These are phyloP conservation scores for Albophoma yamanashiensis DNA, from an alignment of 2,329 filamentous ascomycete species.

Conservation along the genomic window DNA sequence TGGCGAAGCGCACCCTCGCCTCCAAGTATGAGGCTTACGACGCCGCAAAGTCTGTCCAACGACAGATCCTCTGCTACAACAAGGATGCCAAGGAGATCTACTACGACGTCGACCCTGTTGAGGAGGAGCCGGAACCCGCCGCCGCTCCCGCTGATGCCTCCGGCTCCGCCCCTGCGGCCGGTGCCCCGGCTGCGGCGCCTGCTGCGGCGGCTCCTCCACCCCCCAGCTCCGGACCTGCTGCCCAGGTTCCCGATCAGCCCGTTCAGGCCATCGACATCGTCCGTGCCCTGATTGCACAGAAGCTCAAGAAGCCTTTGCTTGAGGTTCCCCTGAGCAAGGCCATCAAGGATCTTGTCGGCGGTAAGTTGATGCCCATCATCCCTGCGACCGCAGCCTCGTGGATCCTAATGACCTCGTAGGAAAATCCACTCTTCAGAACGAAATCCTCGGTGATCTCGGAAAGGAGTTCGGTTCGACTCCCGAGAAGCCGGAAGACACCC, in stretches of 20 bases:
- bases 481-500: slow-evolving; percentile 96
- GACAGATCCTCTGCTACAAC: slow-evolving; percentile 98
- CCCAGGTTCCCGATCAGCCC: slow-evolving; percentile 74
- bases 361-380: slow-evolving; percentile 38
- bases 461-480: slow-evolving; percentile 98
- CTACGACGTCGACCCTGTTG: slow-evolving; percentile 92
- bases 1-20: slow-evolving; percentile 91
- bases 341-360: slow-evolving; percentile 96
- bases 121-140: slow-evolving; percentile 70
- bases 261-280: slow-evolving; percentile 86
- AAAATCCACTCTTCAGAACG: slow-evolving; percentile 97
- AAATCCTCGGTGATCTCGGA: slow-evolving; percentile 92
- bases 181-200: slow-evolving; percentile 43
- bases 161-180: slow-evolving; percentile 41
- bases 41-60: slow-evolving; percentile 88
- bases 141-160: slow-evolving; percentile 39
- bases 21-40: slow-evolving; percentile 99
- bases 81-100: slow-evolving; percentile 99
- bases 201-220: slow-evolving; percentile 48
- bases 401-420: slow-evolving; percentile 39
- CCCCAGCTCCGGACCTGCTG: slow-evolving; percentile 73
- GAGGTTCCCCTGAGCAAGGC: slow-evolving; percentile 92
- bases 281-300: slow-evolving; percentile 83
- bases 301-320: slow-evolving; percentile 85
- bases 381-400: no score